A percentile compares a stretch with the other conserved stretches of the same genome.
Evolutionary conservation across 2,329 filamentous ascomycete genomes (phyloP).

Genomic region (Cadophora gregata): DNA sequence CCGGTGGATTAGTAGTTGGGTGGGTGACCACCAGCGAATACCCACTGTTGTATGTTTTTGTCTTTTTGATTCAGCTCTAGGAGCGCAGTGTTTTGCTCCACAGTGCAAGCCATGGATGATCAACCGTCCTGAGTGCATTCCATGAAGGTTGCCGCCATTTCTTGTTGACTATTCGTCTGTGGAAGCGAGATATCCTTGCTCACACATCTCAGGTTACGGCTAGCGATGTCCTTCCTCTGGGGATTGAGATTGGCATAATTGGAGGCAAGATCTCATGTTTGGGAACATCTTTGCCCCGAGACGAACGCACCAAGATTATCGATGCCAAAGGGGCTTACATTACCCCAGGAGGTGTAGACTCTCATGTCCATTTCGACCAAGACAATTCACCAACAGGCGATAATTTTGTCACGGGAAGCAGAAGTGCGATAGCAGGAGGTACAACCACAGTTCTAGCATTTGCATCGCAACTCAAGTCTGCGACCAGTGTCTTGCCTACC

Average conservation of each 20-base stretch:
- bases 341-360: constrained; percentile 54
- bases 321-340: constrained; percentile 54
- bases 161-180: neutral
- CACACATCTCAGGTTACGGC: constrained; percentile 50
- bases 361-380: constrained; percentile 56
- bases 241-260: constrained; percentile 54
- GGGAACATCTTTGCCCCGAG: constrained; percentile 47
- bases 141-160: too few species aligned
- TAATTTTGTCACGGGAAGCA: constrained; percentile 51
- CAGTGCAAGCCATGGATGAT: too few species aligned
- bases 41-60: constrained; percentile 39
- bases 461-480: constrained; percentile 56
- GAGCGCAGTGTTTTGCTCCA: too few species aligned
- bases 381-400: constrained; percentile 52
- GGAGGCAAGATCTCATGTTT: constrained; percentile 53
- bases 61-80: constrained; percentile 2
- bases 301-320: constrained; percentile 46
- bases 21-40: constrained; percentile 40
- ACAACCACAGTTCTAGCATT: constrained; percentile 65
- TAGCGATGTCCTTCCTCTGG: constrained; percentile 50
- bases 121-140: neutral
- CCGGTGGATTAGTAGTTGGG: constrained; percentile 38
- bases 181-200: neutral
- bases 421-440: constrained; percentile 62
- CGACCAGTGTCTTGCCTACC: constrained; percentile 52